Base-by-base conservation (phyloP, 345 rosid genomes). In the Lenwebbia sp. region DNA sequence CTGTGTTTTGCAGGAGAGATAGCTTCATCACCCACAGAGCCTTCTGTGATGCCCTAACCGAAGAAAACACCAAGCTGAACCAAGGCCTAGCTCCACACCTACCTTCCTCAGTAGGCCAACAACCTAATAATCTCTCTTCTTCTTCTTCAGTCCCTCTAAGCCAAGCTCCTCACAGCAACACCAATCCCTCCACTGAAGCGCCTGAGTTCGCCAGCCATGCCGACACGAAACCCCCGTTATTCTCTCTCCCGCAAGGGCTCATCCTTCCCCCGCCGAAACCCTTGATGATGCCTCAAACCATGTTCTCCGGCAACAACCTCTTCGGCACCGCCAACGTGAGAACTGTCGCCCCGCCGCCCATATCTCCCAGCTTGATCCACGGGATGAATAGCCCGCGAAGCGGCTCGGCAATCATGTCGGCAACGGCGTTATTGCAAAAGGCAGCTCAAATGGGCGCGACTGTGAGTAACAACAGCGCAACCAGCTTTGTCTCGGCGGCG, bases 371-470 rank as follows among this genome's bases (percentile, higher is more conserved):
- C 47, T 33, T 70, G 47, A 70, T 70, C 47, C 78, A 70, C 0
- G 78, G 78, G 78, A 70, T 70, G 78, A 70, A 70, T 37, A 37
- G 47, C 78, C 78, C 47, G 5, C 78, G 37, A 10, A 37, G 78
- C 1, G 13, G 47, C 25, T 70, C 78, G 0, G 78, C 78, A 33
- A 33, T 70, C 78, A 83, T 93, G 90, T 92, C 95, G 2, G 95
- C 94, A 19, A 93, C 94, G 1, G 93, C 92, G 10, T 85, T 93
- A 86, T 84, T 93, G 82, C 94, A 92, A 84, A 92, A 92, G 76
- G 93, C 92, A 19, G 93, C 93, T 82, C 94, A 92, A 78, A 91
- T 93, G 92, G 94, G 95, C 17, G 93, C 92, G 82, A 86, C 88
- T 2, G 76, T 90, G 44, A 88, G 85, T 47, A 57, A 82, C 54